phyloP scores from a whole-genome alignment of 768 basidiomycete species.

The Clavaria fumosa region DNA sequence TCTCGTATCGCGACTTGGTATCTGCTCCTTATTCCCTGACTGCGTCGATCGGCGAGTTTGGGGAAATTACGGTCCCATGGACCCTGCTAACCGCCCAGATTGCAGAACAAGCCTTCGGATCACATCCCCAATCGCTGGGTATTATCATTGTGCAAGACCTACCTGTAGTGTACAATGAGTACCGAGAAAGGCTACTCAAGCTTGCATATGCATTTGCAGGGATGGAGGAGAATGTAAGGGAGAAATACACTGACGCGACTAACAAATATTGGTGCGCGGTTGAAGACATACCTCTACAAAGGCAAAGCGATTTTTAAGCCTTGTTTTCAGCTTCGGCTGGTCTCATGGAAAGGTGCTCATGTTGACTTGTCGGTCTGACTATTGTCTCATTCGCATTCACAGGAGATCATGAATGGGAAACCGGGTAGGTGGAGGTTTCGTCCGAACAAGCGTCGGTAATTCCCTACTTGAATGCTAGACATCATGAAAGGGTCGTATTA shows the following conservation, averaged over 20 bases:
- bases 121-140: constrained; percentile 57
- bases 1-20: constrained; percentile 46
- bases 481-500: constrained; percentile 88
- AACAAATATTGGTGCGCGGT: constrained; percentile 63
- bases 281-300: neutral
- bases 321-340: constrained; percentile 71
- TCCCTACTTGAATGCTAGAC: constrained; percentile 30
- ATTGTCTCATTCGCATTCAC: too few relatives aligned
- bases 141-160: constrained; percentile 75
- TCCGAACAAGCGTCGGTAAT: neutral
- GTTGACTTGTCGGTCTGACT: too few relatives aligned
- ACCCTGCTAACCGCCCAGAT: constrained; percentile 4
- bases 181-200: constrained; percentile 60
- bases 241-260: constrained; percentile 56
- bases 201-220: constrained; percentile 64
- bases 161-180: constrained; percentile 42
- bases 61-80: constrained; percentile 3
- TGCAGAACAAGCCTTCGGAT: constrained; percentile 71
- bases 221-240: constrained; percentile 48
- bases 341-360: constrained; percentile 76
- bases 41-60: constrained; percentile 41
- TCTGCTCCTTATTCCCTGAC: constrained; percentile 36
- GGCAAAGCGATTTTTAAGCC: constrained; percentile 1
- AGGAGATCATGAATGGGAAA: constrained; percentile 95
- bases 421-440: constrained; percentile 31